These are phyloP conservation scores for Colletotrichum tamarilloi DNA, from an alignment of 2,329 filamentous ascomycete species.

Conservation along the genomic window DNA sequence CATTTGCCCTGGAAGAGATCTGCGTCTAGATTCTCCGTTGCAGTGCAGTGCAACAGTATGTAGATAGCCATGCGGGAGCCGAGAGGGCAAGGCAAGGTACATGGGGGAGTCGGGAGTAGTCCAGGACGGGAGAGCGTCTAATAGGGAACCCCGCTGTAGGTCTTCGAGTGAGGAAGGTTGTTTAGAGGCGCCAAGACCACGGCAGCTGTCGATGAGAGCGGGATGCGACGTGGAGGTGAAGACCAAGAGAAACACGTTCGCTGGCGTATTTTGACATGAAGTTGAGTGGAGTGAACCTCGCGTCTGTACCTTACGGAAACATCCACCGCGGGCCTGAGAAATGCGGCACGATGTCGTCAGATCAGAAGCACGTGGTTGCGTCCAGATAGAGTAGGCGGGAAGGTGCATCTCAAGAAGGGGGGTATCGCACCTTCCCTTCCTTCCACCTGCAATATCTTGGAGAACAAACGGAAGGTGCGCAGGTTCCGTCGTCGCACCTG, in stretches of 20 bases:
- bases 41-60: background rate
- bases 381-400: background rate
- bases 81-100: slow-evolving; percentile 18
- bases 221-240: background rate
- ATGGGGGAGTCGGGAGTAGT: background rate
- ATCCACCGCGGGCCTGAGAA: background rate
- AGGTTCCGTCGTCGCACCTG: background rate
- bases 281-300: background rate
- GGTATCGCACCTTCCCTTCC: background rate
- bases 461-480: background rate
- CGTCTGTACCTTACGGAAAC: background rate
- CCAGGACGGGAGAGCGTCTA: background rate
- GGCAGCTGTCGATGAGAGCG: background rate
- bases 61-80: background rate
- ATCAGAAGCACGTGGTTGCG: background rate
- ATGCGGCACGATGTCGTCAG: background rate
- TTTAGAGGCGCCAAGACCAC: background rate
- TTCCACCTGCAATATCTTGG: background rate
- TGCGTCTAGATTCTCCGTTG: background rate
- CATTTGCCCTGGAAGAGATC: background rate
- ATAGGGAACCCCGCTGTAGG: slow-evolving; percentile 10
- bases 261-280: background rate
- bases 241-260: background rate
- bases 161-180: slow-evolving; percentile 2
- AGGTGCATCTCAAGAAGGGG: background rate